Conservation (phyloP, 768 basidiomycete species). For the Lentinula detonsa region DNA sequence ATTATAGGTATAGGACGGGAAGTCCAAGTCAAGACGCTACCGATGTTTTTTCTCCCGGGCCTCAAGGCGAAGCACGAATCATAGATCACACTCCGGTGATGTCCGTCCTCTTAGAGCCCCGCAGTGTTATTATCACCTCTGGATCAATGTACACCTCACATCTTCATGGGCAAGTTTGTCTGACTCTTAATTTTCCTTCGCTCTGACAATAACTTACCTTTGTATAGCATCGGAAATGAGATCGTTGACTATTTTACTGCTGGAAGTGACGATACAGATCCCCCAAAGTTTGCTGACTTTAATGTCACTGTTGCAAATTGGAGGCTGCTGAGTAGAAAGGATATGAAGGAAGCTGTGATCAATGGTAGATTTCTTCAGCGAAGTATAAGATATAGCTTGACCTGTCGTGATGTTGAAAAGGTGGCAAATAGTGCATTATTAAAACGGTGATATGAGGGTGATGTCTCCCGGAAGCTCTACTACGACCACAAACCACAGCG, state of each 20-base stretch:
- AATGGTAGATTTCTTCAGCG: conserved; percentile 52
- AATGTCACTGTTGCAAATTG: conserved; percentile 51
- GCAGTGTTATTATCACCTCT: conserved; percentile 78
- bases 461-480: conserved; percentile 8
- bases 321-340: conserved; percentile 36
- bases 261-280: conserved; percentile 14
- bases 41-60: conserved; percentile 8
- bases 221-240: conserved; percentile 49
- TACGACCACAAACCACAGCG: too few species aligned
- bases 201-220: conserved; percentile 3
- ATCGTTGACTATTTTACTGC: conserved; percentile 40
- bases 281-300: conserved; percentile 22
- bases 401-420: conserved; percentile 76
- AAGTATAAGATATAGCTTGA: conserved; percentile 69
- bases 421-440: conserved; percentile 25
- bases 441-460: background rate
- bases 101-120: conserved; percentile 76
- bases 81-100: conserved; percentile 62
- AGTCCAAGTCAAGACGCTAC: conserved; percentile 13
- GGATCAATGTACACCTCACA: conserved; percentile 61
- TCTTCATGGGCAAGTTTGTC: conserved; percentile 58
- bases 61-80: conserved; percentile 33
- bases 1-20: conserved; percentile 57
- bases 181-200: background rate
- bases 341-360: conserved; percentile 29